Evolutionary conservation across 169 alveolate genomes (phyloP), one percentile per base, ranked within the genome.

Genomic region (Theileria equi): DNA sequence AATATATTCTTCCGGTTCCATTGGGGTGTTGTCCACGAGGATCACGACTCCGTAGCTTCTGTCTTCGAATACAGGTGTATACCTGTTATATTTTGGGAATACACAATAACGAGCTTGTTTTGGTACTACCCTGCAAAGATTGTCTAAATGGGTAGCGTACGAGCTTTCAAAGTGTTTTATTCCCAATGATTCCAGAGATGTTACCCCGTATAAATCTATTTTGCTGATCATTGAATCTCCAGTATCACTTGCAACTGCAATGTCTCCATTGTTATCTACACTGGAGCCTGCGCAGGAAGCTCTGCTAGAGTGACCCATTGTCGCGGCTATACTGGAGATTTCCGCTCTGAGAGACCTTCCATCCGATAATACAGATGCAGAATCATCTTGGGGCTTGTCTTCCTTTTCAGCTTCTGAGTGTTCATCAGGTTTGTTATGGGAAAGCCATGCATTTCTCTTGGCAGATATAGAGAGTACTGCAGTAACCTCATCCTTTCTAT

Each of bases 51-150:
- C 97, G 19, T 81, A 77, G 59, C 82, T 88, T 61, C 96, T 78
- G 66, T 82, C 81, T 47, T 89, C 80, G 38, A 92, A 74, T 28
- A 95, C 82, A 1, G 99, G 98, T 35, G 69, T 63, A 72, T 81
- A 96, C 71, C 97, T 87, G 17, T 60, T 29, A 47, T 50, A 85
- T 66, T 64, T 82, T 74, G 21, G 77, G 74, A 41, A 88, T 44
- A 59, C 90, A 89, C 45, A 62, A 62, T 31, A 94, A 87, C 45
- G 72, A 43, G 86, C 95, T 80, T 96, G 96, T 58, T 71, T 82
- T 36, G 94, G 93, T 19, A 96, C 65, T 26, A 96, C 92, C 79
- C 98, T 89, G 49, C 93, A 88, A 25, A 98, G 98, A 72, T 96
- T 96, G 38, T 80, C 81, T 55, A 92, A 36, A 61, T 50, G 55